These are phyloP conservation scores for Reutealis trisperma DNA, from an alignment of 345 rosid species.

Conservation along the genomic window DNA sequence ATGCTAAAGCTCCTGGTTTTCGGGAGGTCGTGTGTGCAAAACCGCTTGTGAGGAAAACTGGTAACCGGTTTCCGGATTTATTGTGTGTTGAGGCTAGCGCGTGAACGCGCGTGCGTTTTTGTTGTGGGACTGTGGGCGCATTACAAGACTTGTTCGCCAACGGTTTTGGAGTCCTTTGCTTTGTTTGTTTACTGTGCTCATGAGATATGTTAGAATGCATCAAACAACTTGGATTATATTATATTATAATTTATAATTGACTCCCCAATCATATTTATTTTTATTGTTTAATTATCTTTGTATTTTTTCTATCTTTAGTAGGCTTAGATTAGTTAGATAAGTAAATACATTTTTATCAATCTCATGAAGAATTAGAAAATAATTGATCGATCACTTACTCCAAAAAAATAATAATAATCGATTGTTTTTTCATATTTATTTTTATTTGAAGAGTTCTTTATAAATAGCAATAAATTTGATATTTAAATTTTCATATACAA, in stretches of 20 bases:
- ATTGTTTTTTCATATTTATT: too few relatives aligned
- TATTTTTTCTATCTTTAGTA: too few relatives aligned
- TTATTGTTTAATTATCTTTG: too few relatives aligned
- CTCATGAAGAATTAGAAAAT: too few relatives aligned
- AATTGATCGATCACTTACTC: too few relatives aligned
- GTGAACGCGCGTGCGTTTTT: neutral
- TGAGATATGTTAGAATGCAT: conserved; percentile 12
- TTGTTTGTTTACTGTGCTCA: conserved; percentile 22
- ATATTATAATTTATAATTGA: neutral
- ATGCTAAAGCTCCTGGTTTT: conserved; percentile 58
- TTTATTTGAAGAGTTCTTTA: too few relatives aligned
- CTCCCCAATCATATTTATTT: too few relatives aligned
- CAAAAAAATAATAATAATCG: too few relatives aligned
- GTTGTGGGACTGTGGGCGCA: conserved; percentile 49
- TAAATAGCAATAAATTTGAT: too few relatives aligned
- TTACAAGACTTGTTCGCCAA: conserved; percentile 30
- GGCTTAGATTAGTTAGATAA: too few relatives aligned
- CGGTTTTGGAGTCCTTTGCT: conserved; percentile 35
- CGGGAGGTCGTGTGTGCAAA: conserved; percentile 49
- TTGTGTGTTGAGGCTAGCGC: neutral
- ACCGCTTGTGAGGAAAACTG: conserved; percentile 38
- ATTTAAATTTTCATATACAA: too few relatives aligned
- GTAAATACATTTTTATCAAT: too few relatives aligned
- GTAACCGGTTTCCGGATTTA: conserved; percentile 49
- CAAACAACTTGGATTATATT: conserved; percentile 2